A percentile compares a stretch with the other conserved stretches of the same genome.
Conservation (phyloP, 805 yeast species). For the Clavispora santaluciae region DNA sequence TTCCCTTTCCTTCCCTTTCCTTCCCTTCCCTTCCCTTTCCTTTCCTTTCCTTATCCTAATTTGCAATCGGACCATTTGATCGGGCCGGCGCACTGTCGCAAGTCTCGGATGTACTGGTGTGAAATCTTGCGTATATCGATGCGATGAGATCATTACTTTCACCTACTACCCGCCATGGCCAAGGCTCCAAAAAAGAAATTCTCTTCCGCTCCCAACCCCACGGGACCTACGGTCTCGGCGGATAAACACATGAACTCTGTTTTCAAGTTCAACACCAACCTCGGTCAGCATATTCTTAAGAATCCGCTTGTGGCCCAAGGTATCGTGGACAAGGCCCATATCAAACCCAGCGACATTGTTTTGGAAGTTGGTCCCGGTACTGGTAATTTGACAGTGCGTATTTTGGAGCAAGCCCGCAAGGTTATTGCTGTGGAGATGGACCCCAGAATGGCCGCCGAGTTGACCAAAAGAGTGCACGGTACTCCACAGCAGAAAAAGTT, state of each 20-base stretch:
- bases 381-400: slow-evolving; percentile 91
- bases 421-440: slow-evolving; percentile 98
- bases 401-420: slow-evolving; percentile 84
- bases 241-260: slow-evolving; percentile 73
- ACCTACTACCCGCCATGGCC: slow-evolving; percentile 40
- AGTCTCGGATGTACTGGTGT: background rate
- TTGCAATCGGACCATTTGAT: no score
- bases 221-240: slow-evolving; percentile 59
- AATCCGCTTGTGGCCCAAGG: slow-evolving; percentile 98
- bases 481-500: slow-evolving; percentile 90
- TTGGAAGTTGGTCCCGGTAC: slow-evolving; percentile 99
- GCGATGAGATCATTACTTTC: slow-evolving; percentile 4
- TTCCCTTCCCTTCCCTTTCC: no score
- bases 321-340: slow-evolving; percentile 92
- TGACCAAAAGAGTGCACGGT: slow-evolving; percentile 95
- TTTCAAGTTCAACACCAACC: slow-evolving; percentile 92
- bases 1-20: no score
- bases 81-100: no score
- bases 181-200: slow-evolving; percentile 64
- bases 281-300: slow-evolving; percentile 95
- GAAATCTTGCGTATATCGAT: slow-evolving; percentile 1
- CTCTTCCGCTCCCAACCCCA: slow-evolving; percentile 39
- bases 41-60: no score
- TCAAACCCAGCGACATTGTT: slow-evolving; percentile 88
- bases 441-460: slow-evolving; percentile 99